phyloP scores from a whole-genome alignment of 2,329 filamentous ascomycete species.

The Alternaria sp. region DNA sequence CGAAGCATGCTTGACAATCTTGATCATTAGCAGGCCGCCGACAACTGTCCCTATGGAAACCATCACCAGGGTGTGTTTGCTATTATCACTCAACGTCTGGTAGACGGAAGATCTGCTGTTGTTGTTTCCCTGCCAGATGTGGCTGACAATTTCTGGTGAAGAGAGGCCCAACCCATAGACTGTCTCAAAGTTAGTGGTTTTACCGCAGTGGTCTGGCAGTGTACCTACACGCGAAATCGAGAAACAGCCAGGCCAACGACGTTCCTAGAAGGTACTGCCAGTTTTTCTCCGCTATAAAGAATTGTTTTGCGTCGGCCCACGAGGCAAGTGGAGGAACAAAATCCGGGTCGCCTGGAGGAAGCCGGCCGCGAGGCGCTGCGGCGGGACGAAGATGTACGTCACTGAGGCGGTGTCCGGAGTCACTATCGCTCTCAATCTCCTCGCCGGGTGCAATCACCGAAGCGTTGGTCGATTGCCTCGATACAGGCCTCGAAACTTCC shows the following conservation, averaged over 20 bases:
- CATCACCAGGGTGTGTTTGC: constrained; percentile 42
- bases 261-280: constrained; percentile 48
- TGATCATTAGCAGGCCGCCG: constrained; percentile 42
- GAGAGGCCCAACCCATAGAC: constrained; percentile 45
- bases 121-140: constrained; percentile 36
- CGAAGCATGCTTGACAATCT: constrained; percentile 41
- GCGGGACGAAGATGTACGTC: constrained; percentile 10
- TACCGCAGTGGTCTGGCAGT: not conserved
- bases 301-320: constrained; percentile 38
- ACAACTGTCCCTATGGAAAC: constrained; percentile 42
- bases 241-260: constrained; percentile 43
- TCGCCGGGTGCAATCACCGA: constrained; percentile 39
- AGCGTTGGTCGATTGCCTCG: constrained; percentile 25
- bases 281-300: constrained; percentile 45
- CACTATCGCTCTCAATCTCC: constrained; percentile 33
- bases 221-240: constrained; percentile 43
- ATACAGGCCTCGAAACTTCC: not conserved
- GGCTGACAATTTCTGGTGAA: constrained; percentile 43
- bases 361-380: constrained; percentile 3
- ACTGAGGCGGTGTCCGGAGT: constrained; percentile 25
- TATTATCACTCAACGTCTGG: constrained; percentile 33
- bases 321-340: constrained; percentile 51
- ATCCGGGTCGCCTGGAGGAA: constrained; percentile 51
- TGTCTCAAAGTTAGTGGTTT: constrained; percentile 1
- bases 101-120: constrained; percentile 26